A percentile compares a stretch with the other conserved stretches of the same genome.
Conservation (phyloP, 257 asterid species). For the Solanum ossicruentum region DNA sequence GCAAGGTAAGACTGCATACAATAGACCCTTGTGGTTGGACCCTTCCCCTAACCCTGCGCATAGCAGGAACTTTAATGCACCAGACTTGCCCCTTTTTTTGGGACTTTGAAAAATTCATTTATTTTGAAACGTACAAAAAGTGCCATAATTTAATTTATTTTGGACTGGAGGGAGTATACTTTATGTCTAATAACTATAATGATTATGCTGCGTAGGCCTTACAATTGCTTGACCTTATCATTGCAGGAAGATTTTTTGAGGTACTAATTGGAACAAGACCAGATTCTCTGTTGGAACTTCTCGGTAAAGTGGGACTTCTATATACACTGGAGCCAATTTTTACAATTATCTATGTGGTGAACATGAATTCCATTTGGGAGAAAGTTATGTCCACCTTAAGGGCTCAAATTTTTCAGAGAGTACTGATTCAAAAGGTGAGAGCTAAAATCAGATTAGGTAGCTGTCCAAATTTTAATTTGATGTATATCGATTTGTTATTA, state of each 20-base stretch:
- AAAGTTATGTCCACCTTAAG: conserved; percentile 94
- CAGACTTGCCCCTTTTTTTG: no score
- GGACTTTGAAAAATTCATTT: background rate
- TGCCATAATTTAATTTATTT: background rate
- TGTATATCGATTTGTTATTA: background rate
- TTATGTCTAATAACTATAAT: background rate
- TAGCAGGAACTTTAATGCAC: no score
- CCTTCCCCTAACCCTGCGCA: no score
- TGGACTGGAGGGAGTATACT: background rate
- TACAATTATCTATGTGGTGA: conserved; percentile 61
- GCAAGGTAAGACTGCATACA: no score
- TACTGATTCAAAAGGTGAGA: conserved; percentile 86
- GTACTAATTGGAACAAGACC: conserved; percentile 71
- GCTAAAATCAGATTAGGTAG: background rate
- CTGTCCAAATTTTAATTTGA: background rate
- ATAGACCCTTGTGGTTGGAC: no score
- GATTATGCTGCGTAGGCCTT: background rate
- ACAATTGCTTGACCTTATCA: conserved; percentile 2
- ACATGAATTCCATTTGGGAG: conserved; percentile 94
- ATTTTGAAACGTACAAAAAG: background rate
- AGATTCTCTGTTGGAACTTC: conserved; percentile 57
- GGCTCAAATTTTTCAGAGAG: conserved; percentile 86
- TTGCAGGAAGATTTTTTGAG: conserved; percentile 82
- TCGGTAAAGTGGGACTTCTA: conserved; percentile 56
- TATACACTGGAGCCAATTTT: conserved; percentile 72